phyloP scores from a whole-genome alignment of 371 early-diverging fungal genomes.

The Actinomucor elegans region DNA sequence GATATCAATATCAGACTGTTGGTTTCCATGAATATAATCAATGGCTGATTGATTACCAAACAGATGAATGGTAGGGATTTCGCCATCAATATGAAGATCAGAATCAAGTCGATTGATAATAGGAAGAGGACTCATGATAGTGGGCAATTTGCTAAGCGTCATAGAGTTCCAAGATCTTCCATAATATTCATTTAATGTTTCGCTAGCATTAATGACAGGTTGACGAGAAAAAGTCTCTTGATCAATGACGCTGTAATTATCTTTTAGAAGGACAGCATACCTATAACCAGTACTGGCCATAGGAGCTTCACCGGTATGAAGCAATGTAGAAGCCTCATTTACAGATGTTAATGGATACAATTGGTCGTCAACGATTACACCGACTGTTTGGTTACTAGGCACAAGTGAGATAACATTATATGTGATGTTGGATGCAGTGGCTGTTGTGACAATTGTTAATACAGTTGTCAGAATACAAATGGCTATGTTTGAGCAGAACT shows the following conservation, averaged over 20 bases:
- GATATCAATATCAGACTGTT: conserved; percentile 7
- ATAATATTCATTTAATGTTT: conserved; percentile 18
- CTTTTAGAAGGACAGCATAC: conserved; percentile 7
- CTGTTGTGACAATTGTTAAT: background rate
- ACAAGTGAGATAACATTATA: conserved; percentile 14
- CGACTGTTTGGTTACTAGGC: conserved; percentile 1
- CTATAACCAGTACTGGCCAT: conserved; percentile 3
- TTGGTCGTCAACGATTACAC: conserved; percentile 11
- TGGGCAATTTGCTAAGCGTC: background rate
- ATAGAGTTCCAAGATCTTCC: conserved; percentile 23
- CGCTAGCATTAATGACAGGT: background rate
- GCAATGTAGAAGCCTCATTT: background rate
- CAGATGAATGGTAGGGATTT: conserved; percentile 27
- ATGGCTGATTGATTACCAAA: conserved; percentile 11
- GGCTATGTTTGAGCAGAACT: background rate
- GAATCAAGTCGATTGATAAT: conserved; percentile 19
- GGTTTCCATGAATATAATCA: conserved; percentile 26
- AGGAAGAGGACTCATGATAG: conserved; percentile 6
- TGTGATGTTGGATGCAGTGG: conserved; percentile 1
- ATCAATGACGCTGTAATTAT: background rate
- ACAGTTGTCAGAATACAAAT: background rate
- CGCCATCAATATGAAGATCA: conserved; percentile 19
- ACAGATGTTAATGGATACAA: conserved; percentile 5
- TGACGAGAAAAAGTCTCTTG: conserved; percentile 12
- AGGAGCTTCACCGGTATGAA: conserved; percentile 16